These are phyloP conservation scores for Salvia splendens DNA, from an alignment of 257 asterid genomes.

Conservation along the genomic window DNA sequence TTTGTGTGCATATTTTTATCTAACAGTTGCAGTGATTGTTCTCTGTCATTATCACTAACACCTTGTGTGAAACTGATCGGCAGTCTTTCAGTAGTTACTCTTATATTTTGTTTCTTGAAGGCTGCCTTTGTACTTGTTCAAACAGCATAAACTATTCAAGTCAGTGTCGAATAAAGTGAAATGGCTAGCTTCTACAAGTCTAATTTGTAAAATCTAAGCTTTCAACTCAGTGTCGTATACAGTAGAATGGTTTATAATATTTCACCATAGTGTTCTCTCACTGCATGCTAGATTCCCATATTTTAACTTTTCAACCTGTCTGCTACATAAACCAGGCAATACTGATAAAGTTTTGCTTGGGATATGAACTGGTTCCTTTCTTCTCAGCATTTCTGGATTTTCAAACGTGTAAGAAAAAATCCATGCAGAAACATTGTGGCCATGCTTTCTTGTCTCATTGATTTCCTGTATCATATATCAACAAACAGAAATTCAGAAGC, in stretches of 20 bases:
- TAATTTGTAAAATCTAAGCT: not conserved
- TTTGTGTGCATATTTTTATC: too few species aligned
- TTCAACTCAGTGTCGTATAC: not conserved
- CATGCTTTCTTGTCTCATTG: constrained; percentile 12
- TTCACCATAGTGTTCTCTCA: not conserved
- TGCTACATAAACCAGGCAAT: not conserved
- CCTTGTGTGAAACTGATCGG: too few species aligned
- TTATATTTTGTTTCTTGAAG: constrained; percentile 14
- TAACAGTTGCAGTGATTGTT: too few species aligned
- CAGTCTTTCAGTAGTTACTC: not conserved
- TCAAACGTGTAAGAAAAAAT: not conserved
- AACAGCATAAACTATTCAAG: not conserved
- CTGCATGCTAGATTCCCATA: constrained; percentile 11
- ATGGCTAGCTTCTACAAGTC: not conserved
- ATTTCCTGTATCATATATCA: constrained; percentile 21
- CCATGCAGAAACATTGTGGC: not conserved
- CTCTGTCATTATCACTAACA: too few species aligned
- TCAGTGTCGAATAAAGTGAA: not conserved
- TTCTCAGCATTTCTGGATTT: not conserved
- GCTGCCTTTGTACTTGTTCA: not conserved
- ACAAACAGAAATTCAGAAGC: constrained; percentile 74
- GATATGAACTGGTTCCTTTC: constrained; percentile 4
- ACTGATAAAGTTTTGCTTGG: not conserved
- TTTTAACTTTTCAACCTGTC: constrained; percentile 11
- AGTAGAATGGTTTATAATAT: not conserved